phyloP scores from a whole-genome alignment of 2,329 filamentous ascomycete genomes.

The Cordyceps cateniannulata region DNA sequence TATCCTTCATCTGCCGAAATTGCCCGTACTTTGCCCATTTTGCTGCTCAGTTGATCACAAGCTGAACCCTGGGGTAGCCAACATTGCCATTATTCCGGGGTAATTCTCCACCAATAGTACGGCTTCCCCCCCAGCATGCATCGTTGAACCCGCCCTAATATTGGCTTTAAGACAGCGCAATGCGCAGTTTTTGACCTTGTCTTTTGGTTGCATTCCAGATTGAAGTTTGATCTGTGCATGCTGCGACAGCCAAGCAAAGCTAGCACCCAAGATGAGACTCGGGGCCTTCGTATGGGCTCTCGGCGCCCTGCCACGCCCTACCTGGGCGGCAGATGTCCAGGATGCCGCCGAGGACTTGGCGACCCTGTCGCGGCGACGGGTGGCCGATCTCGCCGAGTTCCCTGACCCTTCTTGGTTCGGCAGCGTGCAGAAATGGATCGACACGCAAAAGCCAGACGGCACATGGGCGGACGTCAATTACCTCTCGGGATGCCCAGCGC shows the following conservation, averaged over 20 bases:
- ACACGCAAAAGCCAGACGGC: constrained; percentile 17
- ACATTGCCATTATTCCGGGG: not conserved
- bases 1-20: no score
- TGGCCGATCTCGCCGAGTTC: constrained; percentile 18
- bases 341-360: constrained; percentile 11
- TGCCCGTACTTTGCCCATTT: no score
- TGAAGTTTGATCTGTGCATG: not conserved
- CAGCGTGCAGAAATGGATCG: constrained; percentile 16
- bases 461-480: constrained; percentile 21
- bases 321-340: not conserved
- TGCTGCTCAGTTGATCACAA: not conserved
- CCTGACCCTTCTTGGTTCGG: constrained; percentile 18
- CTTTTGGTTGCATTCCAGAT: not conserved
- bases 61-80: not conserved
- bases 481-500: constrained; percentile 17
- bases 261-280: constrained; percentile 3
- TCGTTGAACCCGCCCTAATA: not conserved
- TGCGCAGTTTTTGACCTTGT: not conserved
- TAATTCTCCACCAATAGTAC: constrained; percentile 4
- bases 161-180: not conserved
- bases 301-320: not conserved
- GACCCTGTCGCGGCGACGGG: constrained; percentile 15
- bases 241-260: no score
- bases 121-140: not conserved
- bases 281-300: not conserved